Base-by-base conservation (phyloP, 2,329 filamentous ascomycete genomes). In the Botrytis fabae region DNA sequence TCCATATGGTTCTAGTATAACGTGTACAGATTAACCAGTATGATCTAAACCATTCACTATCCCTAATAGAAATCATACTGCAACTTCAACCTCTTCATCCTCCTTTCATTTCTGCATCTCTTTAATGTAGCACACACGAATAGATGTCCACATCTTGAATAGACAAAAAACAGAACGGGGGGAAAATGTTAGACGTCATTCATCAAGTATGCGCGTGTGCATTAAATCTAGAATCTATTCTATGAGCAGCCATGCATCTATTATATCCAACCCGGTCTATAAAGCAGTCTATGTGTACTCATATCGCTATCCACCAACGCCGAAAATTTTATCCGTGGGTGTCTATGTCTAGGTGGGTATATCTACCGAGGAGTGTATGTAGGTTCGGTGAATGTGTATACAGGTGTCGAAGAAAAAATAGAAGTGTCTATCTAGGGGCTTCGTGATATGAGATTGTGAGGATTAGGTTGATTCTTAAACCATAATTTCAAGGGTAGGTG, bases 171-270 rank as follows among this genome's bases (percentile, higher is more conserved):
- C 60, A 62, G 22, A 62, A 42, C 22, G 22, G 25, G 60, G 42
- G 35, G 25, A 14, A 40, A 62, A n/a, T 3, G 18, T n/a, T 14
- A 12, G 44, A 69, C 54, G 38, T 28, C 54, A 46, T 70, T 62
- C 40, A 62, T 70, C n/a, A 35, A 20, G 28, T 38, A 60, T 59
- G 18, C 38, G 44, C 32, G 14, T 38, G 57, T 59, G 18, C 51
- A 44, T 60, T 20, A 22, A 64, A 66, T 71, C 60, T 71, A 65
- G 44, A 28, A 66, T 66, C 65, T 69, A 57, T 32, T 69, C 65
- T 69, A 68, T 54, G 46, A 42, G 25, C 9, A 68, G 32, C 32
- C 69, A 70, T 61, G 42, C 18, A 32, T 46, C 57, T 60, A n/a
- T 63, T 38, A n/a, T 54, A 54, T 57, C 61, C 48, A 68, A 70